Conservation (phyloP, 2,329 filamentous ascomycete genomes). For the Colletotrichum australisinense region DNA sequence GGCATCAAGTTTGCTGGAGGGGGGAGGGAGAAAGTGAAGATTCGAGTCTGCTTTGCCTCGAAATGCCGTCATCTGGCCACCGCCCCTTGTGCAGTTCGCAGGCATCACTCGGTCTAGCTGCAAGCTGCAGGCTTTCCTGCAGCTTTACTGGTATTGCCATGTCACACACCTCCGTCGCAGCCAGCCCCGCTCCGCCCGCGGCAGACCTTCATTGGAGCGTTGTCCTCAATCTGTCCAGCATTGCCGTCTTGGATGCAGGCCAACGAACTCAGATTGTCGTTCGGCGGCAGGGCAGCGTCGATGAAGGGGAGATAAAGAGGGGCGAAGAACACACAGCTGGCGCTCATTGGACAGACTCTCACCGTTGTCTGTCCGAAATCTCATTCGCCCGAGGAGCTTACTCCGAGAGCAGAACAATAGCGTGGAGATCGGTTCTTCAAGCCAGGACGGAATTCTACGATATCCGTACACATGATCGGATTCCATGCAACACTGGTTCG, state of each 20-base stretch:
- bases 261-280: slow-evolving; percentile 18
- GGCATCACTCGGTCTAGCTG: slow-evolving; percentile 24
- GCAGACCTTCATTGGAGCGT: slow-evolving; percentile 23
- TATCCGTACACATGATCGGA: background rate
- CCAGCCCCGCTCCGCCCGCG: slow-evolving; percentile 34
- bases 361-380: background rate
- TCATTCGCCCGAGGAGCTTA: slow-evolving; percentile 1
- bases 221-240: slow-evolving; percentile 1
- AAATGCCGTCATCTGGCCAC: slow-evolving; percentile 30
- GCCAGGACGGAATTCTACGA: background rate
- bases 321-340: background rate
- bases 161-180: slow-evolving; percentile 30
- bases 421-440: background rate
- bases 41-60: background rate
- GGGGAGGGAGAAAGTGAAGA: background rate
- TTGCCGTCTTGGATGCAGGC: slow-evolving; percentile 19
- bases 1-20: slow-evolving; percentile 18
- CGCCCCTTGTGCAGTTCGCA: slow-evolving; percentile 13
- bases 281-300: slow-evolving; percentile 6
- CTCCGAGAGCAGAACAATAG: background rate
- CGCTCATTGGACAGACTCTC: slow-evolving; percentile 13
- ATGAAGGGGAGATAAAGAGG: slow-evolving; percentile 10
- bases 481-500: too few species aligned
- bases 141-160: slow-evolving; percentile 29
- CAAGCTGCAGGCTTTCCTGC: slow-evolving; percentile 21